phyloP scores from a whole-genome alignment of 306 rosid species.

The Sindora glabra region DNA sequence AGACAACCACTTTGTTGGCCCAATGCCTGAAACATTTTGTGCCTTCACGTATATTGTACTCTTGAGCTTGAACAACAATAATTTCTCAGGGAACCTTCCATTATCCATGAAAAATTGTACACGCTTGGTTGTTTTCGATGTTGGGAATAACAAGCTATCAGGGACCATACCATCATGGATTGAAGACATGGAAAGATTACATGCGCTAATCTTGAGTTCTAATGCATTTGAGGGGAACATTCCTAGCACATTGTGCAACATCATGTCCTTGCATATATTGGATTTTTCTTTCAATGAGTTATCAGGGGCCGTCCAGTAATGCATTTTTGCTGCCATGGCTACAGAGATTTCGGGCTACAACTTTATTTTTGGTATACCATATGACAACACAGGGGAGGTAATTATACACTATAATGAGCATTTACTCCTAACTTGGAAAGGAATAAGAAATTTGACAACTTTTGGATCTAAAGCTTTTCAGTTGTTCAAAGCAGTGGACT shows the following conservation, averaged over 20 bases:
- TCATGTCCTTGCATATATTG: neutral
- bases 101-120: neutral
- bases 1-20: neutral
- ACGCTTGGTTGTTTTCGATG: neutral
- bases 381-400: no score
- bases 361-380: no score
- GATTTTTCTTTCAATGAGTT: conserved; percentile 12
- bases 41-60: neutral
- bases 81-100: neutral
- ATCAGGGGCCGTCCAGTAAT: conserved; percentile 14
- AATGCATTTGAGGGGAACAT: conserved; percentile 8
- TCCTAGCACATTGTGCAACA: conserved; percentile 5
- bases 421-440: no score
- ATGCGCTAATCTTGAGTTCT: neutral
- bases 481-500: neutral
- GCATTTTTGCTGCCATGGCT: conserved; percentile 12
- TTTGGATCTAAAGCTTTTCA: neutral
- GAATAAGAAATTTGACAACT: no score
- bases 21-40: conserved; percentile 20
- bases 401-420: no score
- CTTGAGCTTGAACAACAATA: neutral
- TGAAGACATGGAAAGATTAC: neutral
- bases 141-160: neutral
- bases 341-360: neutral
- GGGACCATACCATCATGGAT: conserved; percentile 26